A percentile compares a stretch with the other conserved stretches of the same genome.
Conservation (phyloP, 2,329 filamentous ascomycete genomes). For the Pseudohalonectria lignicola region DNA sequence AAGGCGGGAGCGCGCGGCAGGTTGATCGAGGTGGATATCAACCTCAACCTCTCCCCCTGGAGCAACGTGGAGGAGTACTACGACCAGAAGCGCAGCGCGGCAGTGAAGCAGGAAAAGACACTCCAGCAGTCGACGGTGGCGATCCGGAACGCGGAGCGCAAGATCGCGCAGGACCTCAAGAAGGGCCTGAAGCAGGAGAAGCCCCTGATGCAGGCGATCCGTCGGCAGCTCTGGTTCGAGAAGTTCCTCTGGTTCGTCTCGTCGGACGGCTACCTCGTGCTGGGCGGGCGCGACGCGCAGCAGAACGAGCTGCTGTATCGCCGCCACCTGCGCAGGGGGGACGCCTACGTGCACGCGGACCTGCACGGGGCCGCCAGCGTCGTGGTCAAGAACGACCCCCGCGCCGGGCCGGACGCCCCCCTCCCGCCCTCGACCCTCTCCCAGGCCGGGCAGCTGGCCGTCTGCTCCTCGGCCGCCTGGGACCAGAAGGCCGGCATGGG, state of each 20-base stretch:
- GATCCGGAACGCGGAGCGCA: constrained; percentile 80
- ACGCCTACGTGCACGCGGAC: constrained; percentile 87
- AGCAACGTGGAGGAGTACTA: constrained; percentile 88
- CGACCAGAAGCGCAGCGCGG: constrained; percentile 74
- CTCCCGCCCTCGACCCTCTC: constrained; percentile 86
- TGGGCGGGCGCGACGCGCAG: constrained; percentile 78
- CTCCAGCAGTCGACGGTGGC: constrained; percentile 70
- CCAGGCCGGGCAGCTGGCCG: constrained; percentile 76
- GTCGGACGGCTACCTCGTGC: constrained; percentile 85
- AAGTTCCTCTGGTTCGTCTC: constrained; percentile 96
- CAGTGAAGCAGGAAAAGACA: constrained; percentile 80
- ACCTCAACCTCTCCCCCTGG: constrained; percentile 73
- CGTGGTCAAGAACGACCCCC: constrained; percentile 78
- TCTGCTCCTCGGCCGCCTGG: constrained; percentile 85
- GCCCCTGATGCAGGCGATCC: constrained; percentile 69
- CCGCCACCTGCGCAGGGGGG: constrained; percentile 74
- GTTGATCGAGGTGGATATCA: constrained; percentile 67
- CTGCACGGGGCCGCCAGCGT: constrained; percentile 74
- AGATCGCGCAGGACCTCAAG: constrained; percentile 76
- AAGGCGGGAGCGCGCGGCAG: constrained; percentile 41
- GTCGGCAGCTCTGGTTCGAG: constrained; percentile 88
- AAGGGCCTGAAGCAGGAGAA: constrained; percentile 89
- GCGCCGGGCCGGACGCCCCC: constrained; percentile 67
- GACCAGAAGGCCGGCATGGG: constrained; percentile 93
- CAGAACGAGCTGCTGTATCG: constrained; percentile 92